phyloP scores from a whole-genome alignment of 768 basidiomycete species.

The Boletus sp. region DNA sequence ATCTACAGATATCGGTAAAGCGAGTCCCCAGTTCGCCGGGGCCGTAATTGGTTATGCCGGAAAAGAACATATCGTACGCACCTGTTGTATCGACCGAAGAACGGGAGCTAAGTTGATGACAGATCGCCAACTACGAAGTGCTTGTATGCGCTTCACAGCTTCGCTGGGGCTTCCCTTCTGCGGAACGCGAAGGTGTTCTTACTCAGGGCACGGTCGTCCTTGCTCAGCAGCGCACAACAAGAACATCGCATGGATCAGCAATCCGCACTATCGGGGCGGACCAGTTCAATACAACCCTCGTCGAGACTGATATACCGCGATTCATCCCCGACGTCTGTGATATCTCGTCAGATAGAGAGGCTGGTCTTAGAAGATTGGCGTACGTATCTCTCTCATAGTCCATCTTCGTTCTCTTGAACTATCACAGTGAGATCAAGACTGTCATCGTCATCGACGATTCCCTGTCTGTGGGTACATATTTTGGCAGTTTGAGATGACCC shows the following conservation, averaged over 20 bases:
- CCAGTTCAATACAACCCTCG: conserved; percentile 25
- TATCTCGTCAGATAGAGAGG: conserved; percentile 19
- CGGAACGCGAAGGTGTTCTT: conserved; percentile 10
- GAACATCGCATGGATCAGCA: not conserved
- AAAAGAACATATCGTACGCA: conserved; percentile 32
- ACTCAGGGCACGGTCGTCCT: conserved; percentile 30
- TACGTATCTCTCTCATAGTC: conserved; percentile 14
- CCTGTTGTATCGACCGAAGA: not conserved
- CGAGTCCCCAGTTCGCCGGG: conserved; percentile 31
- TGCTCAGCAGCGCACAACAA: conserved; percentile 18
- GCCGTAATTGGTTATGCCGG: conserved; percentile 34
- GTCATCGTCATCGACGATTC: conserved; percentile 42
- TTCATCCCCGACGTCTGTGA: conserved; percentile 15
- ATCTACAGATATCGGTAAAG: conserved; percentile 35
- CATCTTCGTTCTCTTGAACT: not conserved
- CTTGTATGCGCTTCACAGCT: conserved; percentile 35
- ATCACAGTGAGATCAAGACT: conserved; percentile 37
- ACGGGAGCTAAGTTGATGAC: not conserved
- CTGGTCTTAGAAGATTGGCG: conserved; percentile 22
- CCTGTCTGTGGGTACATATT: conserved; percentile 28
- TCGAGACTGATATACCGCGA: conserved; percentile 28
- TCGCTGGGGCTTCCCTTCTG: conserved; percentile 29
- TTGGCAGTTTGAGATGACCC: not conserved
- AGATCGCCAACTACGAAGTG: conserved; percentile 34
- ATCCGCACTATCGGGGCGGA: conserved; percentile 13